Base-by-base conservation (phyloP, 2,329 filamentous ascomycete species). In the Gnomoniopsis smithogilvyi region DNA sequence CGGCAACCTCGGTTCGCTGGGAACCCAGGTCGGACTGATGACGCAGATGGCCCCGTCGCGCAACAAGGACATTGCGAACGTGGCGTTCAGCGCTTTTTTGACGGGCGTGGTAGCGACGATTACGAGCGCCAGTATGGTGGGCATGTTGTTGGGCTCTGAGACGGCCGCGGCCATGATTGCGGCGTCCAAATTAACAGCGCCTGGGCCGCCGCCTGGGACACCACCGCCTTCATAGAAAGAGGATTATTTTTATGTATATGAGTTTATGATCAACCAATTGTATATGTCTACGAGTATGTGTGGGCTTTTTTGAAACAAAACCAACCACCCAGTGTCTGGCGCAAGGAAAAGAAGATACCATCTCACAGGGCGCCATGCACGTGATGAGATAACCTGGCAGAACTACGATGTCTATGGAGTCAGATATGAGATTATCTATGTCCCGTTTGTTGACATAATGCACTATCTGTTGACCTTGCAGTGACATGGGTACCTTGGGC, bases 21-120 rank as follows among this genome's bases (percentile, higher is more conserved):
- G 92, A 70, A 94, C 92, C 58, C 92, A 96, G 75, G 95, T 96
- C 62, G 92, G 92, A 78, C 91, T 96, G 60, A 81, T 96, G 54
- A 85, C 88, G 3, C 91, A 96, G 75, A 84, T 96, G 62, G 88
- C 90, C 0, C 91, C 92, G 0, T 79, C 80, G 3, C 85, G 91
- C 48, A 82, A 84, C 41, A 90, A 88, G 59, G 90, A 95, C 66
- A 88, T 96, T 12, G 87, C 90, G 3, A 80, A 80, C 50, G 81
- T 96, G 30, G 91, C 91, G 3, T 59, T 96, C 21, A 92, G 88
- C 34, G 90, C 92, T 6, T 80, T 96, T 63, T 71, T 92, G 54
- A 88, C 90, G 0, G 92, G 92, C 68, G 85, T 95, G 36, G 76
- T 96, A 61, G 84, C 89, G 30, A 96, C 92, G 0, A 76, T 96